Evolutionary conservation across 306 rosid species (phyloP), one percentile per base, ranked within the genome.

Genomic region (Pueraria montana): DNA sequence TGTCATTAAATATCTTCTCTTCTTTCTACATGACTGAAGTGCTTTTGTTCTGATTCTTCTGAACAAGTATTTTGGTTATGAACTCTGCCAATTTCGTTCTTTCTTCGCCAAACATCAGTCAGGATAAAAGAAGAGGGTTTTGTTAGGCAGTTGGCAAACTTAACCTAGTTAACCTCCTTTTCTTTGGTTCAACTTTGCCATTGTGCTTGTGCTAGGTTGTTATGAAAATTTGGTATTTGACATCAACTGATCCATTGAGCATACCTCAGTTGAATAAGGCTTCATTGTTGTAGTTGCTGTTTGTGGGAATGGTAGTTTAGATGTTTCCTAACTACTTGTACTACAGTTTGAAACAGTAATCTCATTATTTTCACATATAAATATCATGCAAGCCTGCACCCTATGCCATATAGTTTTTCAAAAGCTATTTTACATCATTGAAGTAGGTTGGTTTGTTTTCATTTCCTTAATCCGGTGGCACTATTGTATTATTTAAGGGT

Each of bases 371-470:
- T 32, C 17, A 30, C 18, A 7, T 17, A 65, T 26, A 24, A 14
- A 59, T 43, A 23, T 43, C 13, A 43, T 27, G 14, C 49, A 1
- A 8, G 34, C 34, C 17, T 30, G 32, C 52, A 32, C 7, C 50
- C 24, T 65, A 46, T 5, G 14, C 34, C 6, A 9, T 77, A 2
- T 21, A 14, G 4, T 27, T 78, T 34, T 65, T 20, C 11, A 24
- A 3, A 32, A 48, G 49, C 6, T 49, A 12, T 21, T n/a, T 63
- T 48, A 61, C 36, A 77, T 63, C 5, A 0, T 20, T 45, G 34
- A 63, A 63, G 59, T 77, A 26, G 80, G 71, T 26, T 77, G 49
- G 63, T 30, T 63, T 67, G 23, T 32, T n/a, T 59, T 77, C 59
- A 17, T 63, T 16, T 70, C 16, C 59, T 11, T 32, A 21, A 58